Conservation (phyloP, 176 grass and related monocot species). For the Pontederia paniculata region DNA sequence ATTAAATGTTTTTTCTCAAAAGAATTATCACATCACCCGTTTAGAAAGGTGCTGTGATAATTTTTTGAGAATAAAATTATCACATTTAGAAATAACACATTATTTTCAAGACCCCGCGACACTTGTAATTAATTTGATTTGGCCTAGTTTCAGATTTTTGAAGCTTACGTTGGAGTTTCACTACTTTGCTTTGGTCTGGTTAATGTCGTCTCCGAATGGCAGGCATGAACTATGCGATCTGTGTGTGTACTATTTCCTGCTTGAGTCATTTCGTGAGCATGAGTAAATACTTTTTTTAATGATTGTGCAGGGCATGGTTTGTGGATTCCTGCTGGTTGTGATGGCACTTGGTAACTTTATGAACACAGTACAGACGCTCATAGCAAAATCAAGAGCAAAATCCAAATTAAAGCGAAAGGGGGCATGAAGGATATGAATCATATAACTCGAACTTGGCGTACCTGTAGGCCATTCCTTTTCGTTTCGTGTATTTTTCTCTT, state of each 20-base stretch:
- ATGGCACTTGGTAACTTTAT: slow-evolving; percentile 25
- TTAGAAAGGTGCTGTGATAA: too few species aligned
- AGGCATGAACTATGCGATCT: not conserved
- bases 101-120: not conserved
- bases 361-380: slow-evolving; percentile 20
- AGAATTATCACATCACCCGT: too few species aligned
- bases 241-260: not conserved
- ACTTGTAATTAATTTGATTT: not conserved
- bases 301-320: slow-evolving; percentile 12
- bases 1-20: too few species aligned
- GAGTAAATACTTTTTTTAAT: not conserved
- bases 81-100: too few species aligned
- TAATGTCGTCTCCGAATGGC: slow-evolving; percentile 15
- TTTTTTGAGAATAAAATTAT: too few species aligned
- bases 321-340: slow-evolving; percentile 22
- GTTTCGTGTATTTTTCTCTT: too few species aligned
- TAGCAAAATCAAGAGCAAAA: slow-evolving; percentile 21
- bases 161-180: slow-evolving; percentile 12
- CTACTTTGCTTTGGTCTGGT: slow-evolving; percentile 10
- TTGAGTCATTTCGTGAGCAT: not conserved
- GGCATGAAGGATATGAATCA: slow-evolving; percentile 14
- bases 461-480: too few species aligned
- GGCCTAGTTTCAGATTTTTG: slow-evolving; percentile 8
- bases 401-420: slow-evolving; percentile 18
- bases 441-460: too few species aligned